phyloP scores from a whole-genome alignment of 2,329 filamentous ascomycete species.

The Pseudocercospora vitis region DNA sequence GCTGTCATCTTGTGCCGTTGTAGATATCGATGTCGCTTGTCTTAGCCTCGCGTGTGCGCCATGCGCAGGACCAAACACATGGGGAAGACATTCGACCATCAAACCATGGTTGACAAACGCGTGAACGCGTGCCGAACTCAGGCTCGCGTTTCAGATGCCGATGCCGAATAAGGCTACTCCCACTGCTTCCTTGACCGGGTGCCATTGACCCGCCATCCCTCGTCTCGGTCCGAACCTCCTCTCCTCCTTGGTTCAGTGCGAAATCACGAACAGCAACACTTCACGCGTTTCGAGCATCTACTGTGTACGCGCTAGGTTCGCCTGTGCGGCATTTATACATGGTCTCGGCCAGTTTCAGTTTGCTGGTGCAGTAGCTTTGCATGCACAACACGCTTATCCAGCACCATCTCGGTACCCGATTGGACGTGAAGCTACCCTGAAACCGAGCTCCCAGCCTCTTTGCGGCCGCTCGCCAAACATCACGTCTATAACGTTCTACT shows the following conservation, averaged over 20 bases:
- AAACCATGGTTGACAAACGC: neutral
- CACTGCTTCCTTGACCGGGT: too few species aligned
- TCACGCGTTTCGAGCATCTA: conserved; percentile 2
- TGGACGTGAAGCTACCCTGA: conserved; percentile 16
- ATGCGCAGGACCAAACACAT: conserved; percentile 1
- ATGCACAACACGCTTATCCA: conserved; percentile 4
- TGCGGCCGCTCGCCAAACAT: conserved; percentile 32
- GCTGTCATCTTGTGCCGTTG: conserved; percentile 83
- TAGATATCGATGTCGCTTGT: conserved; percentile 48
- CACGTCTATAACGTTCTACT: conserved; percentile 35
- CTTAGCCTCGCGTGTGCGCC: conserved; percentile 1
- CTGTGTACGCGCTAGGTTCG: conserved; percentile 15
- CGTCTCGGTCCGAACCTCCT: neutral
- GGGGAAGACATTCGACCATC: neutral
- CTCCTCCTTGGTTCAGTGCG: conserved; percentile 1
- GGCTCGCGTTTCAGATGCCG: neutral
- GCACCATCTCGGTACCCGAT: conserved; percentile 9
- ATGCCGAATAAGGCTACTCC: too few species aligned
- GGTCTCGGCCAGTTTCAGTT: conserved; percentile 15
- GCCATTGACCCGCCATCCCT: too few species aligned
- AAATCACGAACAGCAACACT: conserved; percentile 16
- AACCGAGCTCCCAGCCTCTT: conserved; percentile 38
- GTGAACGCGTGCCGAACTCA: neutral
- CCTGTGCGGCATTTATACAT: conserved; percentile 21
- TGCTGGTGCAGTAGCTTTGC: conserved; percentile 16